A percentile compares a stretch with the other conserved stretches of the same genome.
These are phyloP conservation scores for Fusarium sublunatum DNA, from an alignment of 2,329 filamentous ascomycete species.

Conservation along the genomic window DNA sequence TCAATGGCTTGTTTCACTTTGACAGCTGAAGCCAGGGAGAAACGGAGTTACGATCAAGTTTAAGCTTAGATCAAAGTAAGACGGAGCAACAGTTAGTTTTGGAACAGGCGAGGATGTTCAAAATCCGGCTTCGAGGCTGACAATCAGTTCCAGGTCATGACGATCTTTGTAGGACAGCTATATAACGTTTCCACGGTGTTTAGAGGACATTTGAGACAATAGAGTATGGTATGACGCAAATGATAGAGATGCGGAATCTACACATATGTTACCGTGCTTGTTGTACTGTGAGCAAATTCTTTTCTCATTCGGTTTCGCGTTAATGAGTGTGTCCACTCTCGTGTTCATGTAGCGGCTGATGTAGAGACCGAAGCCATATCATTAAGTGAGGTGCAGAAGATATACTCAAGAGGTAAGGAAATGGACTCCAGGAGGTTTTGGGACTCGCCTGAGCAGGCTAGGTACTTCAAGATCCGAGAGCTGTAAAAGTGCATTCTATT, in stretches of 20 bases:
- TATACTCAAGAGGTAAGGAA: too few species aligned
- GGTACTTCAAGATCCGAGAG: too few species aligned
- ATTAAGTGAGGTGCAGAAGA: too few species aligned
- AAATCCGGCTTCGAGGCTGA: background rate
- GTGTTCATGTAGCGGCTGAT: too few species aligned
- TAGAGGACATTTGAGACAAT: background rate
- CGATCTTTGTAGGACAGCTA: slow-evolving; percentile 2
- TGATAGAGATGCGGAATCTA: background rate
- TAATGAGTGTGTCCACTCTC: too few species aligned
- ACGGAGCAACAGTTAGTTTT: slow-evolving; percentile 21
- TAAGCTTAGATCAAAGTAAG: slow-evolving; percentile 36
- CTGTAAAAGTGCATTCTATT: too few species aligned
- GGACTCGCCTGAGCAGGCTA: too few species aligned
- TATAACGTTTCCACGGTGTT: background rate
- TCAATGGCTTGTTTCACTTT: slow-evolving; percentile 24
- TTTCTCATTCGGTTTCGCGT: too few species aligned
- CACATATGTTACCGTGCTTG: too few species aligned
- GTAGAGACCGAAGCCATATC: too few species aligned
- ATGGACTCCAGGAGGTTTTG: too few species aligned
- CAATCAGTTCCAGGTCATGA: background rate
- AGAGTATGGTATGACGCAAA: slow-evolving; percentile 15
- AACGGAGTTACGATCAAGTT: slow-evolving; percentile 12
- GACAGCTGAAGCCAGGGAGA: background rate
- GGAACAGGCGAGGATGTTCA: background rate
- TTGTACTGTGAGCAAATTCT: too few species aligned